Evolutionary conservation across 108 stramenopile species (phyloP), one percentile per base, ranked within the genome.

Genomic region (Fistulifera pelliculosa): DNA sequence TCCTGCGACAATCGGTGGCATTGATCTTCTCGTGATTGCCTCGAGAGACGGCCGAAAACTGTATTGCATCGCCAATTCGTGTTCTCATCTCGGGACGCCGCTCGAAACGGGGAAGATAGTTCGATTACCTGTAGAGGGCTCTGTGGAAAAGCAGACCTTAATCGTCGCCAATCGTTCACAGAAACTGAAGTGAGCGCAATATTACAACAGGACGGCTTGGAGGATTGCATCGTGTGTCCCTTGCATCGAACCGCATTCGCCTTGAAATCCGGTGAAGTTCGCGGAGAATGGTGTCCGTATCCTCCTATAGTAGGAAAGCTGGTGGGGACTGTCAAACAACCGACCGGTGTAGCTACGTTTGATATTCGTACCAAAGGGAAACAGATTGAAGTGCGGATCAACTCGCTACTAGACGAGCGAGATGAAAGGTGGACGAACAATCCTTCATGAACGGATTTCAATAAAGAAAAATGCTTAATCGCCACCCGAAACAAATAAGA

Each of bases 201-300:
- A 58, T 64, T 51, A 8, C 62, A 41, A 11, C 66, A 77, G 28
- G 81, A 80, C 50, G 82, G 84, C 21, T 90, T 81, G 51, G 90
- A 91, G 41, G 91, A 91, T 63, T 92, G 93, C 54, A 93, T 97
- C 56, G 86, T 95, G 7, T 97, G 96, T 68, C 96, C 96, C 0
- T 66, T 94, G 38, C 96, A 97, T 66, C 81, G 73, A 59, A 95
- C 93, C 17, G 93, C 93, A 1, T 97, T 97, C 74, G 86, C 86
- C 40, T 72, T 97, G 54, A 77, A 87, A 55, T 85, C 68, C 47
- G 96, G 94, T 26, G 69, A 93, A 58, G 88, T 95, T n/a, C 64
- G 81, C 18, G 96, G 96, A 22, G 94, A 94, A 57, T 97, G 96
- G 96, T 95, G 94, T 74, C 96, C 96, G 11, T 94, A 95, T 68